Percentiles rank a stretch among this genome's conserved stretches.
Evolutionary conservation across 106 monocot species (phyloP).

Genomic region (Phalaenopsis aphrodite): DNA sequence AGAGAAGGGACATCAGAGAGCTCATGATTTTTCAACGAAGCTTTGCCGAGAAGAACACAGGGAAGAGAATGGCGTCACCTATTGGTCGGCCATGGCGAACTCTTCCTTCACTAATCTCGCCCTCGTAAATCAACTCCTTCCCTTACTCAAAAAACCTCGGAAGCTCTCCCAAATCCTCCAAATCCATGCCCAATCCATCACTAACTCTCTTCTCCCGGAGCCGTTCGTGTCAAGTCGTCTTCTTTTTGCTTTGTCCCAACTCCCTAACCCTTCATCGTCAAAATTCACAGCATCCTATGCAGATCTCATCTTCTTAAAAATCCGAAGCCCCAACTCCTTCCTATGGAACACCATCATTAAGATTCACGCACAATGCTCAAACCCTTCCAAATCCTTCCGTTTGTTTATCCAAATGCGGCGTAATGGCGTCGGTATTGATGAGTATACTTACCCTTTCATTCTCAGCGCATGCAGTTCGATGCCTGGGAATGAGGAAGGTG

Average conservation of each 20-base stretch:
- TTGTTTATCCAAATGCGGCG: constrained; percentile 28
- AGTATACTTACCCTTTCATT: constrained; percentile 43
- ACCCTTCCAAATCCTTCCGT: constrained; percentile 17
- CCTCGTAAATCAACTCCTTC: constrained; percentile 11
- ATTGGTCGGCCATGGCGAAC: constrained; percentile 12
- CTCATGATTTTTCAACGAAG: not conserved
- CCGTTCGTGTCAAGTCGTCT: constrained; percentile 17
- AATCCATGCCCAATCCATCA: constrained; percentile 30
- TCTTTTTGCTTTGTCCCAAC: constrained; percentile 16
- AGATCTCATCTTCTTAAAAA: constrained; percentile 24
- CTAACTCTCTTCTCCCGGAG: constrained; percentile 8
- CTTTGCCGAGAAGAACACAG: not conserved
- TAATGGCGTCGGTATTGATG: constrained; percentile 16
- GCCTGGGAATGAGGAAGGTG: not conserved
- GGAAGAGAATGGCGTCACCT: constrained; percentile 1
- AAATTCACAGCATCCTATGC: constrained; percentile 7
- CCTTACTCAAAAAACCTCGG: constrained; percentile 13
- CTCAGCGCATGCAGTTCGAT: constrained; percentile 32
- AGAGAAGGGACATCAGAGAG: too few relatives aligned
- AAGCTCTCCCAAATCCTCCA: constrained; percentile 24
- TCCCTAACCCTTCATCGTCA: constrained; percentile 4
- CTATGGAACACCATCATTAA: constrained; percentile 44
- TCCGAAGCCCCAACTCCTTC: constrained; percentile 25
- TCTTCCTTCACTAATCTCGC: constrained; percentile 5
- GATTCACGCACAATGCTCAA: constrained; percentile 15